Evolutionary conservation across 345 rosid species (phyloP), one percentile per base, ranked within the genome.

Genomic region (Microcos paniculata): DNA sequence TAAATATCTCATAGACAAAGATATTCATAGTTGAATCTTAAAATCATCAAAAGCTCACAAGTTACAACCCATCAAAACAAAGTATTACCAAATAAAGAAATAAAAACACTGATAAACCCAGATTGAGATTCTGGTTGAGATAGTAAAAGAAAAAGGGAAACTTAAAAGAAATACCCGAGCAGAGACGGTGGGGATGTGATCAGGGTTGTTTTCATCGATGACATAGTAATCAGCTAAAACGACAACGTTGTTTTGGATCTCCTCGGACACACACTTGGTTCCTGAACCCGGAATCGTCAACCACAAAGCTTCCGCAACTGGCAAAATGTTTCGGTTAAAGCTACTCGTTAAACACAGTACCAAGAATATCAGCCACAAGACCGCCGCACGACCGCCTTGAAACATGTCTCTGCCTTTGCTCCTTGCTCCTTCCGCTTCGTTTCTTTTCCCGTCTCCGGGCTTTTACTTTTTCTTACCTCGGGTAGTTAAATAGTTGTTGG

Each of bases 251-350:
- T 68, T 84, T 48, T 89, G 94, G 80, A 94, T 92, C 87, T 92
- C 97, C 93, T 94, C 98, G 19, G 97, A 94, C 18, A 94, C 84
- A 55, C 98, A 94, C 93, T 94, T 94, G 56, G 94, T 87, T 58
- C 97, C 98, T 21, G 94, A 38, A 82, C 88, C 65, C 28, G 98
- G 97, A 80, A 94, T 84, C 83, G 90, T 81, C 48, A 92, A 75
- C 98, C 97, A 94, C 61, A 94, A 43, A 33, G 91, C 96, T 82
- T 91, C 96, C 6, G 85, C 78, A 8, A 72, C 84, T 1, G 80
- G 84, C 1, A 83, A 52, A 26, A 83, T 51, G 78, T 77, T 46
- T 35, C 48, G 73, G 74, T 72, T 35, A 35, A 35, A 35, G 40
- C 6, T 59, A 28, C 57, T 71, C 24, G 76, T 45, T 23, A 79